Percentiles rank a stretch among this genome's conserved stretches.
phyloP scores from a whole-genome alignment of 371 early-diverging fungal species.

The Basidiobolus meristosporus region DNA sequence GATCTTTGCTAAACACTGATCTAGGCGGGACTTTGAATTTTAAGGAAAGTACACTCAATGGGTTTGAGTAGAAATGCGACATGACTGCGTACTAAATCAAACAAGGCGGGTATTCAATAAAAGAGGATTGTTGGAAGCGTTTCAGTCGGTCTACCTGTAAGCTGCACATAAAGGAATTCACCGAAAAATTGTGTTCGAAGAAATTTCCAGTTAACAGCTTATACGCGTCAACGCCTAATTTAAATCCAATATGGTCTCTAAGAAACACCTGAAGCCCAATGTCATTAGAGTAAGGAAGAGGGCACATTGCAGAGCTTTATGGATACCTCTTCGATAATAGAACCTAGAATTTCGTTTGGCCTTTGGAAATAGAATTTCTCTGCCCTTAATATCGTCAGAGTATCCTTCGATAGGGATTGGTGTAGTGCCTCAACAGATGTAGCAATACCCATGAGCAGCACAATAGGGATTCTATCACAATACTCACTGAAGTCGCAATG shows the following conservation, averaged over 20 bases:
- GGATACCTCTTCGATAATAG: conserved; percentile 40
- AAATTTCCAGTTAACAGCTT: conserved; percentile 59
- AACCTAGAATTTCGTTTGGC: conserved; percentile 52
- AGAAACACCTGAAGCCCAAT: conserved; percentile 24
- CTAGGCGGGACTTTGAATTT: conserved; percentile 8
- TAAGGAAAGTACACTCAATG: conserved; percentile 47
- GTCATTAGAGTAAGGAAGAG: conserved; percentile 1
- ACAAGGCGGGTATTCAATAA: neutral
- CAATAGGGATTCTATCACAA: conserved; percentile 44
- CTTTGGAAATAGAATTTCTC: conserved; percentile 62
- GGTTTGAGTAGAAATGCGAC: conserved; percentile 74
- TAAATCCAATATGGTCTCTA: conserved; percentile 19
- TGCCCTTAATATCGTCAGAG: conserved; percentile 42
- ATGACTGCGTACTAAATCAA: conserved; percentile 49
- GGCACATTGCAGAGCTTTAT: neutral
- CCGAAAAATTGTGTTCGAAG: conserved; percentile 55
- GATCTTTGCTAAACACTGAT: conserved; percentile 17
- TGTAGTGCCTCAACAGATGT: conserved; percentile 67
- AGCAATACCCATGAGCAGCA: conserved; percentile 67
- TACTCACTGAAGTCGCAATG: conserved; percentile 27
- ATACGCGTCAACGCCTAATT: conserved; percentile 47
- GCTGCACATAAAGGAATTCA: conserved; percentile 42
- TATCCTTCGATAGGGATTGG: conserved; percentile 50
- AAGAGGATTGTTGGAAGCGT: neutral
- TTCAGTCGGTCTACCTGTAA: conserved; percentile 26